These are phyloP conservation scores for Zasmidium angulare DNA, from an alignment of 2,329 filamentous ascomycete species.

Conservation along the genomic window DNA sequence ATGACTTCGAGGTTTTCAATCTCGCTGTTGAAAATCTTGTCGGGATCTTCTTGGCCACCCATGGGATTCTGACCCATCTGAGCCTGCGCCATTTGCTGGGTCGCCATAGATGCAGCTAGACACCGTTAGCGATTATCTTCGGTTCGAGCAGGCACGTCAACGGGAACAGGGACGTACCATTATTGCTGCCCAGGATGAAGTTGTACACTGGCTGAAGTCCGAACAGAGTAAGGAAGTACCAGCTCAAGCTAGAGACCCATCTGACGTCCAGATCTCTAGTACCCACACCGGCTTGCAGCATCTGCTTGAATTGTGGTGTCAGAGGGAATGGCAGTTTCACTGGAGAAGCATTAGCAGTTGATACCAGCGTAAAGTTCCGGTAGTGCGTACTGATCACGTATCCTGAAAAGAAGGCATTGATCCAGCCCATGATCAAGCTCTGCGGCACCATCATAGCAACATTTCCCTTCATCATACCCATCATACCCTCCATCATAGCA, in stretches of 20 bases:
- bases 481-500: conserved; percentile 98
- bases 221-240: conserved; percentile 98
- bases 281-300: conserved; percentile 95
- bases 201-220: conserved; percentile 96
- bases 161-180: conserved; percentile 62
- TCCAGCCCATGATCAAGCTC: conserved; percentile 99
- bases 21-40: conserved; percentile 91
- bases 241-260: conserved; percentile 98
- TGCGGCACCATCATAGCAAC: conserved; percentile 99
- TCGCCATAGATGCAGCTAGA: conserved; percentile 83
- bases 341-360: conserved; percentile 38
- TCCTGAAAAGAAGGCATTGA: conserved; percentile 97
- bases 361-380: neutral
- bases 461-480: conserved; percentile 99
- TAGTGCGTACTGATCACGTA: conserved; percentile 84
- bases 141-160: neutral
- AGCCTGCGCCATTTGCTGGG: conserved; percentile 68
- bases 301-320: conserved; percentile 98
- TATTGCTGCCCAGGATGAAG: conserved; percentile 93
- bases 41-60: conserved; percentile 86
- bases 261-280: conserved; percentile 94
- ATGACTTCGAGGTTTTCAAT: conserved; percentile 94
- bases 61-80: conserved; percentile 72
- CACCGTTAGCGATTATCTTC: neutral
- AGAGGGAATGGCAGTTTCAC: conserved; percentile 97